Base-by-base conservation (phyloP, 495 filamentous ascomycete genomes). In the Aspergillus hancockii region DNA sequence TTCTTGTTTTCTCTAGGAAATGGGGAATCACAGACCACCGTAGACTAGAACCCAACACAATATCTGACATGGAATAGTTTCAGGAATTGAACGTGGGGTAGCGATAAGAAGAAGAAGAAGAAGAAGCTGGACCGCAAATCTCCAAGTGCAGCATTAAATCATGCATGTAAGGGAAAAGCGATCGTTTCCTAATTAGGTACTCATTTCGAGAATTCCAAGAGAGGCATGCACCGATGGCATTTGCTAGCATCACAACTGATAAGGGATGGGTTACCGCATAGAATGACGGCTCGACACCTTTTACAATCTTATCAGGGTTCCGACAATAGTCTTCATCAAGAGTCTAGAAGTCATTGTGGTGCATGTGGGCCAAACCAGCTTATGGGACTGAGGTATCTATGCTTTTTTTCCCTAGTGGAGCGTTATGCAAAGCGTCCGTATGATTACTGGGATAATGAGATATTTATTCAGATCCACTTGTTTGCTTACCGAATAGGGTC, bases 131-230 rank as follows among this genome's bases (percentile, higher is more conserved):
- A n/a, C n/a, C n/a, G n/a, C n/a, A n/a, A n/a, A n/a, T n/a, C n/a
- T n/a, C n/a, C n/a, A n/a, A n/a, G n/a, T n/a, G n/a, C n/a, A n/a
- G n/a, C n/a, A n/a, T n/a, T n/a, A n/a, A n/a, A n/a, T n/a, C n/a
- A n/a, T n/a, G n/a, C 28, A 30, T 8, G 32, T 53, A 13, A n/a
- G 31, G 19, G 34, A 23, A 19, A 22, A 12, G 8, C 16, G 28
- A 52, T 51, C 56, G 5, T 58, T 58, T 32, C 56, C 56, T 19
- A 31, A 25, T 52, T 32, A 23, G 49, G 56, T 8, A 30, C 30
- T 28, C 23, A 23, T 52, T 52, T 52, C 21, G 56, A 58, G 56
- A 49, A 38, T 30, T 5, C 10, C 2, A 47, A 19, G 16, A 43
- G 16, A 43, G 2, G 14, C 40, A 43, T n/a, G n/a, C n/a, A n/a